Evolutionary conservation across 352 stramenopile species (phyloP).

Genomic region (Phytophthora cactorum): DNA sequence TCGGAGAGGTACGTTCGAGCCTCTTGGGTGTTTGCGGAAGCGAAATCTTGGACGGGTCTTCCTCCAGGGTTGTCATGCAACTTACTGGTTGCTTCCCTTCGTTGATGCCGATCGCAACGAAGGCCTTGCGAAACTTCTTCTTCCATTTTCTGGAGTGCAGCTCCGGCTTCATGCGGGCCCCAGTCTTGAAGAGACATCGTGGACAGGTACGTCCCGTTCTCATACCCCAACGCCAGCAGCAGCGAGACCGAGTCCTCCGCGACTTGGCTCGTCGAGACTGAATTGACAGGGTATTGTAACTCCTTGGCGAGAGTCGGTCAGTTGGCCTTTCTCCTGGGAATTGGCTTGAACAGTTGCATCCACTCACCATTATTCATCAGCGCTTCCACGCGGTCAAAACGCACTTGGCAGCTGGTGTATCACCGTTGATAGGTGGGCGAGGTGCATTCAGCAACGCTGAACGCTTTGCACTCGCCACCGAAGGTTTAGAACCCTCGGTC

Average conservation of each 20-base stretch:
- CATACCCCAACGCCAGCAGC: background rate
- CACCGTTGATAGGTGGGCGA: background rate
- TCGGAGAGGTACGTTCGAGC: background rate
- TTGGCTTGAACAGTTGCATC: background rate
- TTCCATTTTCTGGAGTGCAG: background rate
- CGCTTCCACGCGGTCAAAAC: background rate
- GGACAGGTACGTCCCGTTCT: background rate
- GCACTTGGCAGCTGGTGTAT: background rate
- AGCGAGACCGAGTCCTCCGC: background rate
- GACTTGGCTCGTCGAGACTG: background rate
- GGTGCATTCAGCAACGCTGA: background rate
- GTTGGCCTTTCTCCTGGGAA: background rate
- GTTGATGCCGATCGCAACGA: background rate
- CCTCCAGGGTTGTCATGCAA: background rate
- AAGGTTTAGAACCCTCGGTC: background rate
- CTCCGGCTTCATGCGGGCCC: background rate
- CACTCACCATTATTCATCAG: background rate
- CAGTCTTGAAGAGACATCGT: background rate
- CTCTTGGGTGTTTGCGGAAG: background rate
- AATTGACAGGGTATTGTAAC: background rate
- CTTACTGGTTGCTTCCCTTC: background rate
- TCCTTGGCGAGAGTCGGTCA: background rate
- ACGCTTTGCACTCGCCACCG: background rate
- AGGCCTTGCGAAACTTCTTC: background rate
- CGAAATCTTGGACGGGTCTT: background rate